A percentile compares a stretch with the other conserved stretches of the same genome.
These are phyloP conservation scores for Tulasnella sp. DNA, from an alignment of 768 basidiomycete genomes.

Conservation along the genomic window DNA sequence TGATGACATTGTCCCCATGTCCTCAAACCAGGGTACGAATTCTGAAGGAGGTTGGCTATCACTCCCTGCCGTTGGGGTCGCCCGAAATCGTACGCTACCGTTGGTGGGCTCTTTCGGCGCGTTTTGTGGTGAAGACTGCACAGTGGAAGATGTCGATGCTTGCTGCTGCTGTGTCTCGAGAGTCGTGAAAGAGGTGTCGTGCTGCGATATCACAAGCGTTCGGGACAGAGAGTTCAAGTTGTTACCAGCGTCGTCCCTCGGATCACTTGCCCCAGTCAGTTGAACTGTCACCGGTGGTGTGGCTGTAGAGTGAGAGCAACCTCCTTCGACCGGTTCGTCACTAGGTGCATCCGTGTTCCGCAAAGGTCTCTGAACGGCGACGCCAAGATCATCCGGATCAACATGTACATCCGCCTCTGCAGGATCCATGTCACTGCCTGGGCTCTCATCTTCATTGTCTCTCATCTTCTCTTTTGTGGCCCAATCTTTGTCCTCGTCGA, in stretches of 20 bases:
- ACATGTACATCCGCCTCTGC: conserved; percentile 2
- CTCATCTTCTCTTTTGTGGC: conserved; percentile 48
- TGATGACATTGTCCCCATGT: not conserved
- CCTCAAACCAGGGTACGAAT: not conserved
- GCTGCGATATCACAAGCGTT: not conserved
- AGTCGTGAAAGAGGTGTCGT: not conserved
- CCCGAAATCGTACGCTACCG: too few species aligned
- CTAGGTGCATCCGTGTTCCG: not conserved
- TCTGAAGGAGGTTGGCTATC: too few species aligned
- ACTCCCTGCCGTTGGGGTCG: too few species aligned
- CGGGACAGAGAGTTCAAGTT: not conserved
- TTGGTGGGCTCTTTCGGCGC: too few species aligned
- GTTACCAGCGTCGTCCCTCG: not conserved
- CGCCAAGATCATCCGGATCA: not conserved
- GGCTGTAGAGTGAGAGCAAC: not conserved
- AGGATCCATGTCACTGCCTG: not conserved
- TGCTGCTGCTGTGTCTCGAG: not conserved
- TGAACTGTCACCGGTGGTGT: too few species aligned
- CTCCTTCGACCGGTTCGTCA: not conserved
- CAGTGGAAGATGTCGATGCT: not conserved
- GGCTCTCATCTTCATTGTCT: not conserved
- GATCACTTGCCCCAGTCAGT: too few species aligned
- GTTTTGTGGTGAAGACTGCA: not conserved
- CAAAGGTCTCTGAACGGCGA: not conserved
- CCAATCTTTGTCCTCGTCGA: conserved; percentile 65